Evolutionary conservation across 306 rosid genomes (phyloP), one percentile per base, ranked within the genome.

Genomic region (Quercus variabilis): DNA sequence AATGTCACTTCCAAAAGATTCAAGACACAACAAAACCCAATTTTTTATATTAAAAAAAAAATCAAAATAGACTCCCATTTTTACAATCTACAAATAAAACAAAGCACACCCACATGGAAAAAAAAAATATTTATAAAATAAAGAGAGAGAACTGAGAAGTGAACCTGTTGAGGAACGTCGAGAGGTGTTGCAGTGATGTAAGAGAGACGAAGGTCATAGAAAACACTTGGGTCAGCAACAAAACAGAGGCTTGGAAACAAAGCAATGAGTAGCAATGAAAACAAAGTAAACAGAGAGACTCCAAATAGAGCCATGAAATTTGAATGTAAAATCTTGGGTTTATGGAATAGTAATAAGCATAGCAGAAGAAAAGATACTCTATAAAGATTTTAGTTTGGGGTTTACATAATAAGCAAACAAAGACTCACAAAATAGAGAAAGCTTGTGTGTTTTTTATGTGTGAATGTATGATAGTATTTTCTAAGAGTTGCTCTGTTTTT

Each of bases 111-210:
- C 67, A 62, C 55, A 30, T 58, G 12, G 10, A 62, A 17, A 59
- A 69, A 5, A 9, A 21, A 35, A 55, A 11, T 58, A n/a, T 21
- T 5, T 1, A 64, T 38, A 14, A 19, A 43, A 52, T 56, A 1
- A 51, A 21, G 7, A 78, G 55, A 67, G 35, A 64, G 76, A 23
- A 23, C 17, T 2, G 28, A 69, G 51, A 59, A 81, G 69, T 69
- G 51, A 85, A 92, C 97, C 97, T 52, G 83, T 80, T 94, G 99
- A 74, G 92, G 85, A 80, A 91, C 85, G 23, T 97, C 97, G 5
- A 94, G 93, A 11, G 97, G 97, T 21, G 97, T 87, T 70, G 65
- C 90, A 17, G 95, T 90, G 84, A 83, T 78, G 85, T 90, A 91
- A 6, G 95, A 79, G 43, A 92, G 31, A n/a, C 54, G 91, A 46